Evolutionary conservation across 2,329 filamentous ascomycete species (phyloP).

Genomic region (Phyllosticta paracitricarpa): DNA sequence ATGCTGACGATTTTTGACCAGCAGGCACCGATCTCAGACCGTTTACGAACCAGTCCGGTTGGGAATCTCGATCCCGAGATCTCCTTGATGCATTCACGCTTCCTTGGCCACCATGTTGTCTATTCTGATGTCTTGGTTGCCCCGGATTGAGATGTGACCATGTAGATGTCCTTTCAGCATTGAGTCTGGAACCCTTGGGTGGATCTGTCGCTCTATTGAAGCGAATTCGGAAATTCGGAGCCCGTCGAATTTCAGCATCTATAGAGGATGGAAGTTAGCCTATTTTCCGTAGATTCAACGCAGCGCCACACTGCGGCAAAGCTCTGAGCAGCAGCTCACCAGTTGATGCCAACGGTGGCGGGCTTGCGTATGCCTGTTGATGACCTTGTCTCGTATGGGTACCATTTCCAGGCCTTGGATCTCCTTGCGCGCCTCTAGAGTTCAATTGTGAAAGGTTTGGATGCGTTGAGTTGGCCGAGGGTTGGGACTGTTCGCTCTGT

Average conservation of each 20-base stretch:
- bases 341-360: background rate
- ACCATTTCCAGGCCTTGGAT: background rate
- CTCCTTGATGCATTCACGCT: background rate
- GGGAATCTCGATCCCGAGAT: background rate
- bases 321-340: background rate
- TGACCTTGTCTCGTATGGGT: background rate
- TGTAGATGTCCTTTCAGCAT: background rate
- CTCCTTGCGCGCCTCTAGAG: background rate
- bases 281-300: background rate
- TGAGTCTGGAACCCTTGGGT: background rate
- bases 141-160: background rate
- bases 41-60: background rate
- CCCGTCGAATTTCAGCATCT: background rate
- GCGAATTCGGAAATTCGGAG: background rate
- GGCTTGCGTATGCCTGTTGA: background rate
- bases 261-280: background rate
- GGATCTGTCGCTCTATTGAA: background rate
- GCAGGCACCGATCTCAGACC: background rate
- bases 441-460: background rate
- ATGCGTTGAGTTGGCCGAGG: background rate
- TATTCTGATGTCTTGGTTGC: background rate
- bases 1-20: background rate
- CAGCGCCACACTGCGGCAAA: background rate
- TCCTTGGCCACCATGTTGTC: background rate
- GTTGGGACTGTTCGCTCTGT: background rate